Percentiles rank a stretch among this genome's conserved stretches.
Evolutionary conservation across 1,139 yeast species (phyloP).

Genomic region (Hyphopichia buzzinii): DNA sequence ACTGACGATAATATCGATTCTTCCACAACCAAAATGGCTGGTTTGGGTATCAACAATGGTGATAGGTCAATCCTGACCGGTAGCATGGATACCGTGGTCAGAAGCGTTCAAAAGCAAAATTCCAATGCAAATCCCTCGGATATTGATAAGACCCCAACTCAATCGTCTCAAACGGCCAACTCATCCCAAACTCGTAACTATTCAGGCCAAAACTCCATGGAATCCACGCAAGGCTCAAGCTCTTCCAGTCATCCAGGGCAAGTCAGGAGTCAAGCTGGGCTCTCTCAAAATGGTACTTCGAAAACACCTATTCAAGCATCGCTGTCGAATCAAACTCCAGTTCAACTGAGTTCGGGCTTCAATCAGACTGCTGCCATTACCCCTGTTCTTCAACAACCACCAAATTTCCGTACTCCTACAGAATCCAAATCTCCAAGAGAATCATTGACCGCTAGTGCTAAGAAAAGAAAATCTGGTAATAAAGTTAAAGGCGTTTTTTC

Average conservation of each 20-base stretch:
- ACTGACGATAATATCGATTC: constrained; percentile 36
- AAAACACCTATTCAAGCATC: background rate
- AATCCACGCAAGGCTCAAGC: background rate
- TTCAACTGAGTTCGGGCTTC: constrained; percentile 11
- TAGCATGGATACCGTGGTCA: background rate
- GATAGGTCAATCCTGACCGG: background rate
- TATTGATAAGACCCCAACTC: background rate
- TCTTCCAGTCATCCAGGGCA: background rate
- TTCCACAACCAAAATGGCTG: background rate
- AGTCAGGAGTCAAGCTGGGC: background rate
- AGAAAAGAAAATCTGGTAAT: constrained; percentile 33
- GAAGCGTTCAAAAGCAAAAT: background rate
- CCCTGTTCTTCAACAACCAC: constrained; percentile 25
- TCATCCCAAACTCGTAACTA: no score
- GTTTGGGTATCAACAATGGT: constrained; percentile 3
- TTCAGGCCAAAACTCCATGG: no score
- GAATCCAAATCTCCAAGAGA: constrained; percentile 26
- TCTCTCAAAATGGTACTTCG: background rate
- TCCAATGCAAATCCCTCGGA: background rate
- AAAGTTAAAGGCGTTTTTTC: constrained; percentile 41
- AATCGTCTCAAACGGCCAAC: background rate
- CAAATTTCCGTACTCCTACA: constrained; percentile 13
- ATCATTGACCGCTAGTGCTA: constrained; percentile 11
- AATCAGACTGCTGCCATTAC: constrained; percentile 37
- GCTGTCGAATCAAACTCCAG: background rate